Base-by-base conservation (phyloP, 208 protist genomes). In the Acanthamoeba castellanii region DNA sequence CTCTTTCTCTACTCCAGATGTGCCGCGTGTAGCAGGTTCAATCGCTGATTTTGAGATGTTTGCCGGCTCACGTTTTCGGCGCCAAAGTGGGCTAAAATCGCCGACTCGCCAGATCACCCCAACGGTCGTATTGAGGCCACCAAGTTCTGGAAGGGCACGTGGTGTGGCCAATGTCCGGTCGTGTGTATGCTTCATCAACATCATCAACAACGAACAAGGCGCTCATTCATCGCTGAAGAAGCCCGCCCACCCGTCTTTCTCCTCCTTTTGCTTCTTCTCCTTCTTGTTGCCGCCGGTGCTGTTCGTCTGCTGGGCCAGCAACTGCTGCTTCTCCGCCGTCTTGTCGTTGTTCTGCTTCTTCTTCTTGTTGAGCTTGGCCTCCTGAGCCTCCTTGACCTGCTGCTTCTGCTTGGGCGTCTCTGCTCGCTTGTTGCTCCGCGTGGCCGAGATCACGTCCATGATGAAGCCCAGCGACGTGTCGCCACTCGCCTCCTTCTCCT, bases 401-500 rank as follows among this genome's bases (percentile, higher is more conserved):
- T 78, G 20, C 70, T 78, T 82, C 27, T 52, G 27, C 27, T 82
- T 82, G 30, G 74, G 74, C 30, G 74, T 27, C 42, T 82, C 74
- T 8, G 74, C 74, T 37, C 74, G 74, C 42, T 52, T 11, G 16
- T 82, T 27, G 20, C 30, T 55, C 34, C n/a, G 7, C 20, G 82
- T 90, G 14, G 82, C 82, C 18, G 82, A 34, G 20, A 90, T 90
- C 47, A 68, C 82, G 52, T 90, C 82, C 82, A 90, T 68, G 20
- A 90, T 37, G 30, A 90, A 90, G 52, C 32, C 64, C n/a, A 90
- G 52, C 32, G 42, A 59, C 11, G 70, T 6, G 74, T 50, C 74
- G 37, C 42, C 52, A 25, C 16, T 42, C 27, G 20, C 34, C 9
- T 52, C 74, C 8, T 16, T 22, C 16, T 82, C 18, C 42, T 25